Conservation (phyloP, 306 rosid genomes). For the Ammopiptanthus mongolicus region DNA sequence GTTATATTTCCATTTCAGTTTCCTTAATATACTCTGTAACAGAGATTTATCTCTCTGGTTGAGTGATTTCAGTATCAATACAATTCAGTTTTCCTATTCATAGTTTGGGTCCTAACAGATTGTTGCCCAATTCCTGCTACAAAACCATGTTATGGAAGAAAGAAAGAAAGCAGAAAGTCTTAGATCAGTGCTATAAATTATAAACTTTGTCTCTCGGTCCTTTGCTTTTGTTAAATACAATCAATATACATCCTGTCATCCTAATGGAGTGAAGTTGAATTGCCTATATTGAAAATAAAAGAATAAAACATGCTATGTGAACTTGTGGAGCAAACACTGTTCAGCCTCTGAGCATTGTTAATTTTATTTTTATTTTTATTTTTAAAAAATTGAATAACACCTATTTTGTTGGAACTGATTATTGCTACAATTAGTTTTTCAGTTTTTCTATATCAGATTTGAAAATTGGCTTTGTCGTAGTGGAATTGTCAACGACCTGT, state of each 20-base stretch:
- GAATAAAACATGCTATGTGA: conserved; percentile 11
- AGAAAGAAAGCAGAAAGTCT: background rate
- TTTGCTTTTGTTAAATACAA: conserved; percentile 12
- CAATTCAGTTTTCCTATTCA: too few species aligned
- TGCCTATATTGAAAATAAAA: background rate
- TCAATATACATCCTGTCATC: background rate
- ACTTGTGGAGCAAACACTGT: conserved; percentile 5
- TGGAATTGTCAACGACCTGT: background rate
- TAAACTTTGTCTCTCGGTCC: background rate
- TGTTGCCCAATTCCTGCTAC: background rate
- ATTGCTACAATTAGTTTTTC: conserved; percentile 4
- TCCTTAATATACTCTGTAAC: too few species aligned
- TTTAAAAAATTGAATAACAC: background rate
- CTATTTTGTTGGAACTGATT: conserved; percentile 13
- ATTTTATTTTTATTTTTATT: background rate
- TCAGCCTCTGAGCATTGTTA: conserved; percentile 3
- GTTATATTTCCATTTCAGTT: too few species aligned
- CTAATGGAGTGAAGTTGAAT: conserved; percentile 1
- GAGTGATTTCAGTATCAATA: too few species aligned
- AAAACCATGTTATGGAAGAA: background rate
- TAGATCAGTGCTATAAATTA: background rate
- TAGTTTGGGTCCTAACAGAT: too few species aligned
- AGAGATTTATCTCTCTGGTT: too few species aligned
- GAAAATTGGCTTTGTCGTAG: background rate
- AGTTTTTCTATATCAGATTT: background rate